phyloP scores from a whole-genome alignment of 768 basidiomycete species.

The Holtermannia corniformis region DNA sequence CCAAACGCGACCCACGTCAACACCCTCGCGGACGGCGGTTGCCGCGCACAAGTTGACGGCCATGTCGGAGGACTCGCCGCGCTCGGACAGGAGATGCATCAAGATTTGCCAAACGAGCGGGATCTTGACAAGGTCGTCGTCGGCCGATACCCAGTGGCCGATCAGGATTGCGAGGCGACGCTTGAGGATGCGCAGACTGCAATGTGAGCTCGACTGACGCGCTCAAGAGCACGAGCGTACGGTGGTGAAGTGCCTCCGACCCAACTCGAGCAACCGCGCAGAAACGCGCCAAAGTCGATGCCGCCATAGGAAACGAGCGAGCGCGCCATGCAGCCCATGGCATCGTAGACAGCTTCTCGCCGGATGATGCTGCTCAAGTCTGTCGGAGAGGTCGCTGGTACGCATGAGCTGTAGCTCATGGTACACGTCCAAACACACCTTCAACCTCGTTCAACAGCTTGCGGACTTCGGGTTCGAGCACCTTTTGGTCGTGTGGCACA shows the following conservation, averaged over 20 bases:
- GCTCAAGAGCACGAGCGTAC: constrained; percentile 10
- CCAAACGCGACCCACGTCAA: constrained; percentile 52
- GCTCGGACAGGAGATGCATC: constrained; percentile 60
- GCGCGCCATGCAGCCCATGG: constrained; percentile 30
- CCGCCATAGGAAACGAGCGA: constrained; percentile 23
- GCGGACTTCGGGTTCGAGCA: constrained; percentile 32
- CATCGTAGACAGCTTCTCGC: constrained; percentile 36
- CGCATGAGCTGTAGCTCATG: not conserved
- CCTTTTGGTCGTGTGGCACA: constrained; percentile 21
- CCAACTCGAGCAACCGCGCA: constrained; percentile 17
- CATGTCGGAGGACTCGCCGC: constrained; percentile 60
- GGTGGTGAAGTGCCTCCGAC: constrained; percentile 19
- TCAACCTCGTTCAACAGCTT: constrained; percentile 24
- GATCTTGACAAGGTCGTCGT: constrained; percentile 53
- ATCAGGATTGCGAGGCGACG: constrained; percentile 92
- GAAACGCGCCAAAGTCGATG: constrained; percentile 25
- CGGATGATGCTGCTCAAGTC: constrained; percentile 26
- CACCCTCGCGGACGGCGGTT: constrained; percentile 65
- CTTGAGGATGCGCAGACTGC: constrained; percentile 81
- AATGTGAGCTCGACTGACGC: constrained; percentile 4
- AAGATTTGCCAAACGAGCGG: constrained; percentile 70
- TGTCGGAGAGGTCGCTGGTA: constrained; percentile 15
- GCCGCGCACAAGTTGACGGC: constrained; percentile 83
- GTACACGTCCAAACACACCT: constrained; percentile 9
- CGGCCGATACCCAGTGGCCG: constrained; percentile 64